Conservation (phyloP, 2,329 filamentous ascomycete species). For the Stemphylium lycopersici region DNA sequence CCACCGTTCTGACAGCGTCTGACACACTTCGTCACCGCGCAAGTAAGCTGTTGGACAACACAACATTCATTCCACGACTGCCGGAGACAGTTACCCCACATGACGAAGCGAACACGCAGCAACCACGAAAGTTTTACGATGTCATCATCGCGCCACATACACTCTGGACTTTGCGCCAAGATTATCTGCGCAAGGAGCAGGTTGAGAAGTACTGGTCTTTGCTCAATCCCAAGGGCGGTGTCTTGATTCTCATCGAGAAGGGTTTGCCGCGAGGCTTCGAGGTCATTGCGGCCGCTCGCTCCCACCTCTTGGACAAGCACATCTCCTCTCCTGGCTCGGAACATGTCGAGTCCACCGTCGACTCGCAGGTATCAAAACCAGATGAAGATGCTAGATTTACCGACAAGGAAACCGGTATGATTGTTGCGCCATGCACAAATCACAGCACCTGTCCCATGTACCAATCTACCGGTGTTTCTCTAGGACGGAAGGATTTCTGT, state of each 20-base stretch:
- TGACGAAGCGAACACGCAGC: slow-evolving; percentile 45
- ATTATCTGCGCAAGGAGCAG: slow-evolving; percentile 76
- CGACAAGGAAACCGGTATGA: slow-evolving; percentile 66
- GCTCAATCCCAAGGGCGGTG: slow-evolving; percentile 80
- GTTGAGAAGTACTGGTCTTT: slow-evolving; percentile 90
- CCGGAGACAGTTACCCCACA: slow-evolving; percentile 80
- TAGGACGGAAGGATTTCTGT: slow-evolving; percentile 86
- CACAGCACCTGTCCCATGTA: slow-evolving; percentile 92
- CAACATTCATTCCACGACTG: slow-evolving; percentile 88
- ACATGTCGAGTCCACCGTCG: slow-evolving; percentile 45
- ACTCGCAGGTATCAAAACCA: slow-evolving; percentile 52
- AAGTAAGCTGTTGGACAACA: slow-evolving; percentile 80
- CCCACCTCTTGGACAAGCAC: slow-evolving; percentile 76
- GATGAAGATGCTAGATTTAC: slow-evolving; percentile 41
- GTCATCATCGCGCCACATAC: slow-evolving; percentile 88
- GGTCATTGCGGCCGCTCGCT: slow-evolving; percentile 81
- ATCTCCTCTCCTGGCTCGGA: slow-evolving; percentile 67
- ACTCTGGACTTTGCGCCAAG: slow-evolving; percentile 76
- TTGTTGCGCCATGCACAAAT: slow-evolving; percentile 77
- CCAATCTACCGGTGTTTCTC: slow-evolving; percentile 68
- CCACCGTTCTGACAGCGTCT: slow-evolving; percentile 80
- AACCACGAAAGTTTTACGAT: slow-evolving; percentile 78
- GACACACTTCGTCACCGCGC: slow-evolving; percentile 76
- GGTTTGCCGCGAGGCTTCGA: slow-evolving; percentile 92
- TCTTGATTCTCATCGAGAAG: slow-evolving; percentile 88